Conservation (phyloP, 164 flowering plant species). For the Buxus sempervirens region DNA sequence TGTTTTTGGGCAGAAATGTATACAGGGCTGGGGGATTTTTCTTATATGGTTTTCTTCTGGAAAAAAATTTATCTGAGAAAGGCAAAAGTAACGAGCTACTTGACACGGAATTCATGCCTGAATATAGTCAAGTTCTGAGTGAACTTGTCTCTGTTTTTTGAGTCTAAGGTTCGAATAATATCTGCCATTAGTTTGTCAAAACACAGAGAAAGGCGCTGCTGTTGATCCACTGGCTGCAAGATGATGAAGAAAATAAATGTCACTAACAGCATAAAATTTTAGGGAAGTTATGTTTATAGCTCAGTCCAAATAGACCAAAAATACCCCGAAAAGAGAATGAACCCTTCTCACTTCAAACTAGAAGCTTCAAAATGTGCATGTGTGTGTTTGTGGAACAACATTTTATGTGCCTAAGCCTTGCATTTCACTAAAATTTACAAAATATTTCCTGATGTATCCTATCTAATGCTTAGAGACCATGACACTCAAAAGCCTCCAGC, state of each 20-base stretch:
- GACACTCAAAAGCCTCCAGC: too few relatives aligned
- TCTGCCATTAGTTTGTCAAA: conserved; percentile 94
- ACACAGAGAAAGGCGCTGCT: conserved; percentile 69
- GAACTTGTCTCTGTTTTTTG: conserved; percentile 93
- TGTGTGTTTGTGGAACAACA: too few relatives aligned
- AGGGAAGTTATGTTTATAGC: too few relatives aligned
- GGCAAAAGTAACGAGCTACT: conserved; percentile 26
- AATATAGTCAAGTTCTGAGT: conserved; percentile 85
- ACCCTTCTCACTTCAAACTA: too few relatives aligned
- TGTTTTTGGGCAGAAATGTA: not conserved
- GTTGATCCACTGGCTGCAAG: conserved; percentile 84
- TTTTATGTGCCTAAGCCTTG: too few relatives aligned
- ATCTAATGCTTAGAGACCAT: too few relatives aligned
- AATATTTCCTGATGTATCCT: too few relatives aligned
- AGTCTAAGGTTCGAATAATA: conserved; percentile 72
- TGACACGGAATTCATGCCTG: conserved; percentile 87
- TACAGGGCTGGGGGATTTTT: not conserved
- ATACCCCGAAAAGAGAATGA: too few relatives aligned
- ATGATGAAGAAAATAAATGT: conserved; percentile 1
- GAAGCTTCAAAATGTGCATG: too few relatives aligned
- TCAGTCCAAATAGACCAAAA: too few relatives aligned
- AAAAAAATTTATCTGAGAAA: too few relatives aligned
- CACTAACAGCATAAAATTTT: not conserved
- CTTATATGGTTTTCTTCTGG: not conserved
- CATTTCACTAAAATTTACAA: too few relatives aligned